Evolutionary conservation across 2,329 filamentous ascomycete species (phyloP).

Genomic region (Aspergillus puulaauensis): DNA sequence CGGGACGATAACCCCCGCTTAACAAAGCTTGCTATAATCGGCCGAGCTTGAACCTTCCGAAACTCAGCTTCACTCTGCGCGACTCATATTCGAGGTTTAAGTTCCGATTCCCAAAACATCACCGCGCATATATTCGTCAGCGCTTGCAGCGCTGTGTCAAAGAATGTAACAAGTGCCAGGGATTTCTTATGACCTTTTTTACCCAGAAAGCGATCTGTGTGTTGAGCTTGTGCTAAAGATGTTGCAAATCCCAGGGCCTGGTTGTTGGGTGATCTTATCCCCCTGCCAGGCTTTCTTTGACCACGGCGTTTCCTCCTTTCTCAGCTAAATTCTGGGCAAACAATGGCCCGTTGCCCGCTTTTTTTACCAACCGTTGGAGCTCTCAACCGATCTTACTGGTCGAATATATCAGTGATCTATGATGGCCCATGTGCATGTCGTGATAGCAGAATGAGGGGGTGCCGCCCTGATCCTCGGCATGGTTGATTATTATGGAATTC

Average conservation of each 20-base stretch:
- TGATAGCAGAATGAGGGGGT: neutral
- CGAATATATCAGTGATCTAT: neutral
- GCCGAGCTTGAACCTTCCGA: neutral
- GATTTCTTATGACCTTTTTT: conserved; percentile 5
- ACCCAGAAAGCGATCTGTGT: conserved; percentile 13
- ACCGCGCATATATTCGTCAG: neutral
- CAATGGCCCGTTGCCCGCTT: neutral
- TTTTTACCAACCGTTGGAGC: neutral
- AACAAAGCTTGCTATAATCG: neutral
- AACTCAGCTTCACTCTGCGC: neutral
- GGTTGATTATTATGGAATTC: neutral
- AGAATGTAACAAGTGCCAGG: conserved; percentile 5
- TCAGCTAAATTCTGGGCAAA: neutral
- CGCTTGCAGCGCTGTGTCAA: conserved; percentile 15
- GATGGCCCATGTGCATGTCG: neutral
- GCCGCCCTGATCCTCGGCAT: neutral
- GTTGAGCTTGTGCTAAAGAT: conserved; percentile 5
- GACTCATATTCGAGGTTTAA: neutral
- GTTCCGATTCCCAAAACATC: neutral
- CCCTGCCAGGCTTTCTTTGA: neutral
- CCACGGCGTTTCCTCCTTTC: conserved; percentile 3
- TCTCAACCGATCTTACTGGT: neutral
- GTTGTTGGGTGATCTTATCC: conserved; percentile 1
- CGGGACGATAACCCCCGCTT: neutral
- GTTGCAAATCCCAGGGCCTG: neutral